These are phyloP conservation scores for Monosporascus sp. DNA, from an alignment of 2,329 filamentous ascomycete species.

Conservation along the genomic window DNA sequence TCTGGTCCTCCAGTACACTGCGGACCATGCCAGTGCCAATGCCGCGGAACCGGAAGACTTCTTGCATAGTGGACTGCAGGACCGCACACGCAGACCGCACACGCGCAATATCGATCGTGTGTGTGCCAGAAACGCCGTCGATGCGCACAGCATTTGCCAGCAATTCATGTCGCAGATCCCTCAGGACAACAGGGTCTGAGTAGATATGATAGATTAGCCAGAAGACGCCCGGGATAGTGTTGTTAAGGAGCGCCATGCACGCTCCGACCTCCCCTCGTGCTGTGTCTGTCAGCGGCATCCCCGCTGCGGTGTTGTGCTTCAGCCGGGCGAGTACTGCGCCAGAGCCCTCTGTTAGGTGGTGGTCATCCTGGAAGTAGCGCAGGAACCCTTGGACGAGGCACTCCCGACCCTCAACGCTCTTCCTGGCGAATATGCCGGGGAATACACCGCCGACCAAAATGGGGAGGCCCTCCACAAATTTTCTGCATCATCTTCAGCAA, in stretches of 20 bases:
- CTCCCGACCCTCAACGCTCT: no score
- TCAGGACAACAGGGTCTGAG: slow-evolving; percentile 19
- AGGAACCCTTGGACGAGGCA: background rate
- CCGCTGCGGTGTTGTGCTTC: slow-evolving; percentile 7
- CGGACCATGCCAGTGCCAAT: background rate
- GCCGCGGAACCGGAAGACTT: slow-evolving; percentile 8
- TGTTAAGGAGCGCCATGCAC: slow-evolving; percentile 5
- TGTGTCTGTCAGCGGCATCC: slow-evolving; percentile 4
- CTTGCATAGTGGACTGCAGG: slow-evolving; percentile 11
- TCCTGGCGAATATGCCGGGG: no score
- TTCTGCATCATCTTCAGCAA: no score
- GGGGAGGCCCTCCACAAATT: background rate
- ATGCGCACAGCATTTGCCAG: slow-evolving; percentile 1
- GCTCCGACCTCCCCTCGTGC: slow-evolving; percentile 10
- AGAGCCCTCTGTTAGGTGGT: slow-evolving; percentile 6
- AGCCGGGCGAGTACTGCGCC: slow-evolving; percentile 3
- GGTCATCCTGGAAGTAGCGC: slow-evolving; percentile 10
- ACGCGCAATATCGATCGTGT: slow-evolving; percentile 5
- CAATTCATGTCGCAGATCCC: slow-evolving; percentile 6
- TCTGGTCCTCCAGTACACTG: slow-evolving; percentile 10
- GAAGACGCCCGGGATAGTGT: slow-evolving; percentile 9
- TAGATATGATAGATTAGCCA: slow-evolving; percentile 14
- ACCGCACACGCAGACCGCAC: slow-evolving; percentile 8
- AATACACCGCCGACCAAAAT: no score
- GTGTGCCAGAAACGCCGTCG: background rate